These are phyloP conservation scores for Syncephalastrum racemosum DNA, from an alignment of 371 early-diverging fungal species.

Conservation along the genomic window DNA sequence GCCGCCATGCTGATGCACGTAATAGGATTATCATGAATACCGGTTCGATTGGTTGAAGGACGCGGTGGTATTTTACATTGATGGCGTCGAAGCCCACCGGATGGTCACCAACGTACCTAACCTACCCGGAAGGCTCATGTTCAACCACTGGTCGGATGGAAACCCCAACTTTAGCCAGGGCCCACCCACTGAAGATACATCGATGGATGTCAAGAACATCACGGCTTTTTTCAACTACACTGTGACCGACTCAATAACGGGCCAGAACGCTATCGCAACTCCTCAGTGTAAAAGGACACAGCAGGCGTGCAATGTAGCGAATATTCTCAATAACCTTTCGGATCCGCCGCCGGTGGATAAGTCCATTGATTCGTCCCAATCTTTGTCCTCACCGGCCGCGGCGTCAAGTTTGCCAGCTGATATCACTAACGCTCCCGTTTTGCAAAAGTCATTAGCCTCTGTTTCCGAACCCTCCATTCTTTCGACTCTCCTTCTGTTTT, in stretches of 20 bases:
- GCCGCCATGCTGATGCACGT: neutral
- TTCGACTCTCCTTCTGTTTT: neutral
- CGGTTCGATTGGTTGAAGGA: slow-evolving; percentile 37
- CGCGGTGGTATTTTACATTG: slow-evolving; percentile 24
- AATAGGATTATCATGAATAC: slow-evolving; percentile 32
- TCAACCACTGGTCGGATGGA: slow-evolving; percentile 40
- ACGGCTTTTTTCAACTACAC: slow-evolving; percentile 24
- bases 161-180: slow-evolving; percentile 34
- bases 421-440: too few species aligned
- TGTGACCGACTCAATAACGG: neutral
- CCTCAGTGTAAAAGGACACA: slow-evolving; percentile 9
- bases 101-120: slow-evolving; percentile 26
- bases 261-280: slow-evolving; percentile 4
- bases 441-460: too few species aligned
- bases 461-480: too few species aligned
- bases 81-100: slow-evolving; percentile 19
- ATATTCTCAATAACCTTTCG: too few species aligned
- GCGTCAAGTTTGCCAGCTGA: too few species aligned
- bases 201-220: slow-evolving; percentile 20
- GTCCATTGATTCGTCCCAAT: too few species aligned
- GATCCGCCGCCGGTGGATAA: too few species aligned
- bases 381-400: too few species aligned
- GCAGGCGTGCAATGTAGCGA: slow-evolving; percentile 8
- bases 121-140: slow-evolving; percentile 23
- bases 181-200: slow-evolving; percentile 22